A percentile compares a stretch with the other conserved stretches of the same genome.
phyloP scores from a whole-genome alignment of 1,284 basidiomycete genomes.

The Leccinum ponderosum region DNA sequence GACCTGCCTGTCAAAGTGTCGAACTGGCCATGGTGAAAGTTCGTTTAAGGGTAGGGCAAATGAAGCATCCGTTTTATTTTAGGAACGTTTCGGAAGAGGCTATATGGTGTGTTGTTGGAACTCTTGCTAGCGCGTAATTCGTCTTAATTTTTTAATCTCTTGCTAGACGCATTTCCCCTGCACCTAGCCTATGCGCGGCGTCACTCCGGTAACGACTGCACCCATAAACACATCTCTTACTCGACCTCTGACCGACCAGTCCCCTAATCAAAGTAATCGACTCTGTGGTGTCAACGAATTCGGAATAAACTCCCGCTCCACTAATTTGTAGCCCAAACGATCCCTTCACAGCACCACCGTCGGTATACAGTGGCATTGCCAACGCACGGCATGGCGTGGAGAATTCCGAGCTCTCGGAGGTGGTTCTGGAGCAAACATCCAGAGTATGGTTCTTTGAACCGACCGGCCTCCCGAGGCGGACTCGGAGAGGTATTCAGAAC shows the following conservation, averaged over 20 bases:
- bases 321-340: constrained; percentile 17
- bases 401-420: constrained; percentile 36
- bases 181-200: constrained; percentile 58
- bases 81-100: constrained; percentile 68
- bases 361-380: constrained; percentile 12
- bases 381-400: constrained; percentile 14
- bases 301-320: constrained; percentile 4
- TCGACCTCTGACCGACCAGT: constrained; percentile 25
- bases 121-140: background rate
- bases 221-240: constrained; percentile 24
- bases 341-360: constrained; percentile 36
- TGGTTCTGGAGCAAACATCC: constrained; percentile 20
- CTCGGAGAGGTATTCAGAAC: constrained; percentile 27
- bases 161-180: constrained; percentile 68
- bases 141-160: background rate
- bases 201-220: constrained; percentile 27
- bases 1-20: constrained; percentile 77
- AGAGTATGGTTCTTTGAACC: constrained; percentile 23
- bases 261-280: constrained; percentile 13
- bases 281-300: constrained; percentile 15
- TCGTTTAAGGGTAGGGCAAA: constrained; percentile 16
- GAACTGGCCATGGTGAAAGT: constrained; percentile 70
- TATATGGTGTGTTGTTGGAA: constrained; percentile 46
- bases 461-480: constrained; percentile 21
- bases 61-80: constrained; percentile 6